Base-by-base conservation (phyloP, 257 asterid species). In the Solanum corneliomulleri region DNA sequence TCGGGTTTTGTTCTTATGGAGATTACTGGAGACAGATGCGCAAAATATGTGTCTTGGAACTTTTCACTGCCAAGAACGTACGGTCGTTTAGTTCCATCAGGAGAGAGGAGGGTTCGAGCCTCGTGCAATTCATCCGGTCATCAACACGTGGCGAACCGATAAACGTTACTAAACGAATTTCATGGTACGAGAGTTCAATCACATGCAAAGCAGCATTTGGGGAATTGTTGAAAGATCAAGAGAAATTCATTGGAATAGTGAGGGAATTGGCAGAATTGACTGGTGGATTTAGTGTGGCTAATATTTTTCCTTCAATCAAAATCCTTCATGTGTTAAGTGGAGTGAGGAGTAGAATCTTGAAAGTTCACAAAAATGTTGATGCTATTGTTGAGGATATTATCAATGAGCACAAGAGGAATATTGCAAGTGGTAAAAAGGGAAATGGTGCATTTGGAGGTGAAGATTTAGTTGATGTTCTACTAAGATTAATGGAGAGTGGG, bases 21-120 rank as follows among this genome's bases (percentile, higher is more conserved):
- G 92, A 89, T 6, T 87, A 90, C 87, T 92, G 92, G 95, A 86
- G 90, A 11, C 93, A 93, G 20, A 86, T 92, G 91, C 89, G 93
- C 1, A 90, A 89, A 56, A 86, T 91, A 0, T 89, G 94, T 86
- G 41, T 89, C 5, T 4, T 89, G 72, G 93, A 93, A 87, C 87
- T 90, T 14, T 86, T 92, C 20, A 74, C 89, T 33, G 21, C 88
- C 11, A 88, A 83, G 5, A 89, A 76, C 11, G 93, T 90, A 13
- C 66, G 56, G 4, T 93, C 92, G 0, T 91, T 89, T 69, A 86
- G 76, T 25, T 20, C 44, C 45, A 85, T 91, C 18, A 35, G 93
- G 49, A 58, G 33, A 0, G 87, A 84, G 2, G 92, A 91, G 62
- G 90, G 77, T 2, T 12, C 69, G 0, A 76, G 70, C 10, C 87